A percentile compares a stretch with the other conserved stretches of the same genome.
phyloP scores from a whole-genome alignment of 1,139 yeast genomes.

The Meyerozyma carpophila region DNA sequence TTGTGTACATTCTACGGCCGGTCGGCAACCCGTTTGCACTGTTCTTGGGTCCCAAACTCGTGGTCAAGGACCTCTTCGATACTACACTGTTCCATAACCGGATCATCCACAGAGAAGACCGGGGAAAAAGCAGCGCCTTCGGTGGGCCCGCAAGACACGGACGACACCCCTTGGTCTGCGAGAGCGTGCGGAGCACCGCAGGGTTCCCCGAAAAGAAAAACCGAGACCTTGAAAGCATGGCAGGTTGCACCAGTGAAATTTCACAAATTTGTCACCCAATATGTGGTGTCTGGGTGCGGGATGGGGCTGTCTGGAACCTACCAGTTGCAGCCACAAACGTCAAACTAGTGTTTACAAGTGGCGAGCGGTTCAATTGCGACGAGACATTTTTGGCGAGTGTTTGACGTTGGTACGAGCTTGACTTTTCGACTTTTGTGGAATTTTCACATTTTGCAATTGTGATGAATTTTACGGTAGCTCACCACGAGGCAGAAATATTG shows the following conservation, averaged over 20 bases:
- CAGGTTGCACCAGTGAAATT: neutral
- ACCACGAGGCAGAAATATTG: neutral
- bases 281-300: neutral
- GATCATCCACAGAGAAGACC: neutral
- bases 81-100: slow-evolving; percentile 3
- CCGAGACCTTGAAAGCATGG: slow-evolving; percentile 32
- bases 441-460: neutral
- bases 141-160: slow-evolving; percentile 7
- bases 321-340: neutral
- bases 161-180: slow-evolving; percentile 18
- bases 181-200: slow-evolving; percentile 26
- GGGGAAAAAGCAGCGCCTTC: neutral
- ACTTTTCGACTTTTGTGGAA: neutral
- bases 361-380: neutral
- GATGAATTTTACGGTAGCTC: neutral
- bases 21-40: neutral
- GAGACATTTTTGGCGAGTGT: neutral
- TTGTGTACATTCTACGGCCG: slow-evolving; percentile 1
- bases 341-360: neutral
- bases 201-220: slow-evolving; percentile 42
- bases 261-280: neutral
- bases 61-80: neutral
- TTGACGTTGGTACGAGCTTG: too few species aligned
- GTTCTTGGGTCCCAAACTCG: neutral
- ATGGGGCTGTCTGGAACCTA: neutral